Evolutionary conservation across 2,329 filamentous ascomycete genomes (phyloP), one percentile per base, ranked within the genome.

Genomic region (Lasiodiplodia hormozganensis): DNA sequence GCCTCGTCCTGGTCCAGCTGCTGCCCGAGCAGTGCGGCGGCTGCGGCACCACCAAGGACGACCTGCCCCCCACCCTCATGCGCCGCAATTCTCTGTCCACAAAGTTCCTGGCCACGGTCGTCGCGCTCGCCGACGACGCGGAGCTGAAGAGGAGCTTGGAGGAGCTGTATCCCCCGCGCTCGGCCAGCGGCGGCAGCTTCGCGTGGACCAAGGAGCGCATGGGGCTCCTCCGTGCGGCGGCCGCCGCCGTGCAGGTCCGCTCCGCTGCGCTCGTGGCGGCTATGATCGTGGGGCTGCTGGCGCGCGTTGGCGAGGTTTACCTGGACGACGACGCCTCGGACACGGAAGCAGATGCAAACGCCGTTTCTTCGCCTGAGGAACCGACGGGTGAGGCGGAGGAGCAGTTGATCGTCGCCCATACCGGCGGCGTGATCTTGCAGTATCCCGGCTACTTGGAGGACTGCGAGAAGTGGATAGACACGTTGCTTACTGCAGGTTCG

Each of bases 391-490:
- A 74, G 31, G 89, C 92, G 72, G 75, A 76, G 0, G 85, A 88
- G 70, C 89, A 93, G 73, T 78, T 95, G 36, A 89, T 92, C 1
- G 90, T 94, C 25, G 92, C 92, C 1, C 94, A 93, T 75, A 93
- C 92, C 0, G 92, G 92, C 38, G 90, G 91, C 7, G 93, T 92
- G 74, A 94, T 94, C 69, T 87, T 89, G n/a, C 88, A 92, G 74
- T 93, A 93, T 74, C 91, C 92, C 58, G 86, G 91, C 72, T 94
- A 92, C 78, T 82, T 92, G 52, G 80, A 82, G 54, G 90, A 91
- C 73, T 93, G 90, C 71, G 91, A 94, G 77, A 74, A 80, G 16
- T 91, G 91, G 74, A 84, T 94, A 62, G 88, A 93, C 70, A 78
- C 80, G 4, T 76, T 87, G 16, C 82, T 86, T 23, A 82, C 82